Conservation (phyloP, 1,139 yeast species). For the Geotrichum histeridarum region DNA sequence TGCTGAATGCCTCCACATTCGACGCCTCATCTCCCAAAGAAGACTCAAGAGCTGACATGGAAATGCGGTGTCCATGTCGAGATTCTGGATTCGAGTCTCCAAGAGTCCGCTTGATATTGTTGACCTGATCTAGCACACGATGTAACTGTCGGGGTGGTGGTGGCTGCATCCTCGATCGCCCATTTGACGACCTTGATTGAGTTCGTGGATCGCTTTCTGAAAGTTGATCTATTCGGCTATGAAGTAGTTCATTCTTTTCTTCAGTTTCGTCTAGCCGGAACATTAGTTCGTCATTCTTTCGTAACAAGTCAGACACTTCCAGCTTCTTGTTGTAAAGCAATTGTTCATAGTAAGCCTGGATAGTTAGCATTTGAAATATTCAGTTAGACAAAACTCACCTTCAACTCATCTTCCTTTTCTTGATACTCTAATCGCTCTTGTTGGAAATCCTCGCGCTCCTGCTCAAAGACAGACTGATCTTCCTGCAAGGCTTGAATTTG, state of each 20-base stretch:
- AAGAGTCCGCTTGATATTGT: not conserved
- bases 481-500: conserved; percentile 2
- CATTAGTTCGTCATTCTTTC: conserved; percentile 3
- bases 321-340: conserved; percentile 4
- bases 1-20: conserved; percentile 8
- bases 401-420: conserved; percentile 1
- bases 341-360: conserved; percentile 8
- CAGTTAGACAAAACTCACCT: not conserved
- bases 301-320: conserved; percentile 7
- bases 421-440: conserved; percentile 4
- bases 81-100: not conserved
- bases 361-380: not conserved
- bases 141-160: not conserved
- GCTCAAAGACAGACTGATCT: conserved; percentile 3
- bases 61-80: not conserved
- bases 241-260: conserved; percentile 5
- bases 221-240: not conserved
- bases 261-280: conserved; percentile 1
- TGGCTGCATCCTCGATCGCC: not conserved
- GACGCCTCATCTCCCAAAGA: conserved; percentile 5
- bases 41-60: conserved; percentile 3
- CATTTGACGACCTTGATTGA: conserved; percentile 5
- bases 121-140: conserved; percentile 2
- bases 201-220: not conserved
- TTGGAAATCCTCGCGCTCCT: conserved; percentile 9